These are phyloP conservation scores for Chaetomium sp. DNA, from an alignment of 2,329 filamentous ascomycete species.

Conservation along the genomic window DNA sequence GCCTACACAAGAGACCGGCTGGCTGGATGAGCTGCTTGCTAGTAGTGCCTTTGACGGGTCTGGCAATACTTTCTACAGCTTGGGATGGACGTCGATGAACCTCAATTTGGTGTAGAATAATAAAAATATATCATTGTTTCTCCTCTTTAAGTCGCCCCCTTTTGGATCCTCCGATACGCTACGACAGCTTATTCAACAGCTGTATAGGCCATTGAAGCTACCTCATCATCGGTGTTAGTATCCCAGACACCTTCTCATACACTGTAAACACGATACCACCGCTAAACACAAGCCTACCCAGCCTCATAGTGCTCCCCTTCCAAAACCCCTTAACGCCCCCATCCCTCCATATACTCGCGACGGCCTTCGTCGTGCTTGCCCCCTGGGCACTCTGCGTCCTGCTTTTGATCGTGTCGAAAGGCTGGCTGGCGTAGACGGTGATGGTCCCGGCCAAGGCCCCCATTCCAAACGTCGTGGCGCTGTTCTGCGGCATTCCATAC, in stretches of 20 bases:
- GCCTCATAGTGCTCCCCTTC: too few species aligned
- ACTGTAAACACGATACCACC: too few species aligned
- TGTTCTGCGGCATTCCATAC: not conserved
- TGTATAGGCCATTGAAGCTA: too few species aligned
- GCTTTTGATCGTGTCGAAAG: not conserved
- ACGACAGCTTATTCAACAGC: too few species aligned
- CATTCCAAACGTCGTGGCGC: not conserved
- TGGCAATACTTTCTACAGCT: not conserved
- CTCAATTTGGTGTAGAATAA: not conserved
- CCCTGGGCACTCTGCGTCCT: not conserved
- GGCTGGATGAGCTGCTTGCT: not conserved
- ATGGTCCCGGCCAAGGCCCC: not conserved
- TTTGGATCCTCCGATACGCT: too few species aligned
- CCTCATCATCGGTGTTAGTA: too few species aligned
- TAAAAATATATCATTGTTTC: too few species aligned
- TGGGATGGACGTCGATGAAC: not conserved
- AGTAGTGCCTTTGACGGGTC: not conserved
- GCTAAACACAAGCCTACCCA: too few species aligned
- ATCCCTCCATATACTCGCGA: too few species aligned
- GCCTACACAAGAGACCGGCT: conserved; percentile 1
- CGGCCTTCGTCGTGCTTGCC: not conserved
- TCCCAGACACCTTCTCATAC: too few species aligned
- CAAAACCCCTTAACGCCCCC: too few species aligned
- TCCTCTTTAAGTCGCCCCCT: too few species aligned
- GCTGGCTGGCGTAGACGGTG: not conserved